A percentile compares a stretch with the other conserved stretches of the same genome.
These are phyloP conservation scores for Mrakia frigida DNA, from an alignment of 768 basidiomycete genomes.

Conservation along the genomic window DNA sequence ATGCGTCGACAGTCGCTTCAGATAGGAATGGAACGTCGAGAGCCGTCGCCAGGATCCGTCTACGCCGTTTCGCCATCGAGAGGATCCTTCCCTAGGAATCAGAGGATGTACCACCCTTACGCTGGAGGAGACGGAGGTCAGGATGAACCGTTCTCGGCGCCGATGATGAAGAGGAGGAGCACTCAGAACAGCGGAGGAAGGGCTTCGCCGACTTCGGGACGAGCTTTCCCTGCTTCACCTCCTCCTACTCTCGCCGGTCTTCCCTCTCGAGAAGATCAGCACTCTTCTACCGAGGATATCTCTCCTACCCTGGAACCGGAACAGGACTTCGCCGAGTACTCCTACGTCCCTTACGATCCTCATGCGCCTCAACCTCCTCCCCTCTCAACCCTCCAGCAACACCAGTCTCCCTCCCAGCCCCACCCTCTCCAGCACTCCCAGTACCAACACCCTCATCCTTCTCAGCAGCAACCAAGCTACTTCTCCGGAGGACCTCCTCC, in stretches of 20 bases:
- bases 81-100: background rate
- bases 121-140: background rate
- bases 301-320: background rate
- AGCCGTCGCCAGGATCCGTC: background rate
- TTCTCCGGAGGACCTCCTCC: background rate
- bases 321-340: constrained; percentile 4
- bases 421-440: background rate
- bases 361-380: background rate
- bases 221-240: background rate
- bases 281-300: background rate
- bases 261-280: background rate
- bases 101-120: constrained; percentile 7
- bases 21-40: constrained; percentile 9
- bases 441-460: background rate
- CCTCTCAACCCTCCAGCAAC: background rate
- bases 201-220: background rate
- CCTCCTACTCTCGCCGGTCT: background rate
- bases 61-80: background rate
- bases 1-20: background rate
- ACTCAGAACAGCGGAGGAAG: background rate
- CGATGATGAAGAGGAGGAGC: background rate
- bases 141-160: background rate
- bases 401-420: background rate
- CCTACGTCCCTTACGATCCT: background rate
- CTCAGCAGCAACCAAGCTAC: background rate